Evolutionary conservation across 305 asterid species (phyloP), one percentile per base, ranked within the genome.

Genomic region (Ilex paraguariensis): DNA sequence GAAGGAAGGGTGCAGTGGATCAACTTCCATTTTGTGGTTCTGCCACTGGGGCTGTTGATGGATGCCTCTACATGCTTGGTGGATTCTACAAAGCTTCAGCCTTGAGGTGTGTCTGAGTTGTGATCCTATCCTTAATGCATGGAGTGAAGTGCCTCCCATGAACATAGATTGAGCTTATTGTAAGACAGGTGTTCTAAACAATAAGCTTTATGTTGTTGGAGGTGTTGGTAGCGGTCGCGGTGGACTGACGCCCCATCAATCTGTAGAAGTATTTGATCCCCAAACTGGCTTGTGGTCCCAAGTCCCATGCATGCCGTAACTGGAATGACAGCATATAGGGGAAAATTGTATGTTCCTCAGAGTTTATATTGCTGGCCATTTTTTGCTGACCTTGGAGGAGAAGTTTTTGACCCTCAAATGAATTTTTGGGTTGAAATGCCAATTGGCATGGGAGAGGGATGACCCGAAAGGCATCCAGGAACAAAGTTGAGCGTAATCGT

Each of bases 401-500:
- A 90, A 73, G 97, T 87, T 3, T 90, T 79, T 59, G 97, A 87
- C 66, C 97, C 95, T 2, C 91, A 84, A 59, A 81, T 84, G 6
- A 83, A 85, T 63, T 67, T 85, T 14, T 90, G 97, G 94, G 80
- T 68, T 10, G 95, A 87, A 65, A 90, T 90, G 97, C 90, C 95
- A n/a, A 66, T 69, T 42, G 94, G 97, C 66, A 85, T 90, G 97
- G 97, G 94, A 6, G 97, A 85, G 59, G 97, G 97, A 12, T 90
- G 97, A 95, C 96, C 95, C 17, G 90, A 95, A 6, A 71, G 85
- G 70, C 95, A 86, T 70, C 93, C 95, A 2, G 96, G 96, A 60
- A 82, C 92, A 1, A 89, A 89, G 69, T 44, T 84, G 74, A 82
- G 96, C 14, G 95, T 81, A 60, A 80, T 81, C 53, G 88, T 89